Conservation (phyloP, 2,329 filamentous ascomycete genomes). For the Fusarium nurragi region DNA sequence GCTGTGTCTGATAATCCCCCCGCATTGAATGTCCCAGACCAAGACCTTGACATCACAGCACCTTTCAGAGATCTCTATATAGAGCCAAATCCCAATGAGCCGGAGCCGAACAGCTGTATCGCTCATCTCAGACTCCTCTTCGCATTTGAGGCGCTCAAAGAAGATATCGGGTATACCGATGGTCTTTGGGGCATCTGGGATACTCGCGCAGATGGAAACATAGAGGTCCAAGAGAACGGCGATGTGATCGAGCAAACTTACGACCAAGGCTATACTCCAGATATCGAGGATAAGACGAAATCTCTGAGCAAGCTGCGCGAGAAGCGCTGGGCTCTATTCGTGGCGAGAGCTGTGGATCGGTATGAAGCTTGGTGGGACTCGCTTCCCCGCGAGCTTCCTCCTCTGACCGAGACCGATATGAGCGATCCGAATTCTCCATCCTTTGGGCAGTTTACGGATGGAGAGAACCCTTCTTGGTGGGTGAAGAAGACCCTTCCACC, state of each 20-base stretch:
- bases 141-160: slow-evolving; percentile 69
- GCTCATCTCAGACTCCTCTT: slow-evolving; percentile 73
- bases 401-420: slow-evolving; percentile 25
- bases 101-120: slow-evolving; percentile 34
- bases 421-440: background rate
- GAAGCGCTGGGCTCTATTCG: slow-evolving; percentile 74
- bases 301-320: slow-evolving; percentile 64
- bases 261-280: slow-evolving; percentile 22
- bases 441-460: slow-evolving; percentile 17
- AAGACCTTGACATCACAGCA: slow-evolving; percentile 12
- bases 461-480: slow-evolving; percentile 22
- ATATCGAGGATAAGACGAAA: slow-evolving; percentile 37
- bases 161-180: slow-evolving; percentile 67
- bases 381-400: slow-evolving; percentile 3
- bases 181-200: slow-evolving; percentile 69
- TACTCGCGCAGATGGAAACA: slow-evolving; percentile 44
- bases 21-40: background rate
- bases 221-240: slow-evolving; percentile 14
- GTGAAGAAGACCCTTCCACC: slow-evolving; percentile 30
- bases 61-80: slow-evolving; percentile 31
- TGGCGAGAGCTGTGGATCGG: slow-evolving; percentile 69
- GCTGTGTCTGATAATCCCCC: background rate
- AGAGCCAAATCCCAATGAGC: slow-evolving; percentile 7
- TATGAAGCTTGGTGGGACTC: slow-evolving; percentile 68
- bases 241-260: slow-evolving; percentile 16